Evolutionary conservation across 768 basidiomycete species (phyloP).

Genomic region (Ramaria sp.): DNA sequence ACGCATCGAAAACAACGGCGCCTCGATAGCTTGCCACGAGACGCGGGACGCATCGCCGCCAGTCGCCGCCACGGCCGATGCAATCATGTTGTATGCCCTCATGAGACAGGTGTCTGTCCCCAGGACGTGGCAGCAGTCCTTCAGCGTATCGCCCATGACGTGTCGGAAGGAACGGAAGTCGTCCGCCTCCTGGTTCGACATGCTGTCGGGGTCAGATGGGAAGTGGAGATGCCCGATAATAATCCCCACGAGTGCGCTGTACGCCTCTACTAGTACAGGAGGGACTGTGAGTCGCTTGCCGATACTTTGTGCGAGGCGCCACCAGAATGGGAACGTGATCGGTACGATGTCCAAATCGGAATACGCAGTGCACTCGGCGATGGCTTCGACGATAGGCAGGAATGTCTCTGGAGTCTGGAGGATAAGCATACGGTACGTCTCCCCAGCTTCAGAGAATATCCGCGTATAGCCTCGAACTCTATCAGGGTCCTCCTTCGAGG

Average conservation of each 20-base stretch:
- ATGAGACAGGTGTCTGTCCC: constrained; percentile 78
- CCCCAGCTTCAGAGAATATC: constrained; percentile 94
- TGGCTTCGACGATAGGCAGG: constrained; percentile 91
- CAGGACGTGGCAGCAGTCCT: constrained; percentile 94
- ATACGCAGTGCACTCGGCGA: constrained; percentile 87
- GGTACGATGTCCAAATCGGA: constrained; percentile 91
- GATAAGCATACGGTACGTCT: constrained; percentile 84
- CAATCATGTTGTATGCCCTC: constrained; percentile 73
- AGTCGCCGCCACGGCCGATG: constrained; percentile 46
- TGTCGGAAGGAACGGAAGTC: constrained; percentile 93
- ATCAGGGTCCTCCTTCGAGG: constrained; percentile 68
- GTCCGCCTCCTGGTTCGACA: constrained; percentile 81
- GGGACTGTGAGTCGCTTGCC: constrained; percentile 64
- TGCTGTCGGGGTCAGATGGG: constrained; percentile 54
- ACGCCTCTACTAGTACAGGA: constrained; percentile 74
- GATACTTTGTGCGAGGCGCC: constrained; percentile 85
- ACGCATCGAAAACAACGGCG: constrained; percentile 93
- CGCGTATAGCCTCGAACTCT: constrained; percentile 83
- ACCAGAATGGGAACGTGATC: constrained; percentile 98
- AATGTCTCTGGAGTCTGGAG: constrained; percentile 87
- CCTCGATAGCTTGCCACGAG: constrained; percentile 96
- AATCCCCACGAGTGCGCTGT: constrained; percentile 70
- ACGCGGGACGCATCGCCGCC: constrained; percentile 32
- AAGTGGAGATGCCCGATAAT: constrained; percentile 90
- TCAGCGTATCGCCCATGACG: constrained; percentile 97